Conservation (phyloP, 2,329 filamentous ascomycete genomes). For the Colletotrichum kahawae region DNA sequence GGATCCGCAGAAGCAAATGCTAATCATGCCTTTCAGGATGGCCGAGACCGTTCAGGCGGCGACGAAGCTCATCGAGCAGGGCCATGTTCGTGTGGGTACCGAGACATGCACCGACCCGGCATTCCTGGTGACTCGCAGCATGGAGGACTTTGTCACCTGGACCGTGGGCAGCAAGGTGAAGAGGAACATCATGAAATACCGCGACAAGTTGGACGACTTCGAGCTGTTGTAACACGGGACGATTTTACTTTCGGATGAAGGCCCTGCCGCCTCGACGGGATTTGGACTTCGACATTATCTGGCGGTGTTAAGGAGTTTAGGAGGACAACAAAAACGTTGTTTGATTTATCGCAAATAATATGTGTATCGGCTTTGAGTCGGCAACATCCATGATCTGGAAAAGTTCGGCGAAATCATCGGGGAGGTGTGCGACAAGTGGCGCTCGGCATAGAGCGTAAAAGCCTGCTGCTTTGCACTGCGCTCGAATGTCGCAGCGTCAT, state of each 20-base stretch:
- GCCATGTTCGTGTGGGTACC: slow-evolving; percentile 89
- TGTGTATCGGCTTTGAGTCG: neutral
- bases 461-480: neutral
- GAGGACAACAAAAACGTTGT: neutral
- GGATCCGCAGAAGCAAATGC: neutral
- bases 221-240: slow-evolving; percentile 71
- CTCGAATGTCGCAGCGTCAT: neutral
- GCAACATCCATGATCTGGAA: neutral
- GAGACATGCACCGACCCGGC: slow-evolving; percentile 90
- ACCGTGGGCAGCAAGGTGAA: slow-evolving; percentile 96
- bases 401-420: neutral
- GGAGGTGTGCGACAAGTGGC: neutral
- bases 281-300: slow-evolving; percentile 1
- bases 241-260: slow-evolving; percentile 12
- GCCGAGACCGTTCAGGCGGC: slow-evolving; percentile 87
- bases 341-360: neutral
- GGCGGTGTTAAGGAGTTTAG: slow-evolving; percentile 17
- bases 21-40: slow-evolving; percentile 58
- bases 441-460: neutral
- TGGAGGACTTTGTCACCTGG: slow-evolving; percentile 98
- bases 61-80: slow-evolving; percentile 89
- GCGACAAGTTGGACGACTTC: slow-evolving; percentile 95
- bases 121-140: slow-evolving; percentile 84
- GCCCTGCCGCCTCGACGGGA: slow-evolving; percentile 2
- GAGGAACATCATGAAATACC: slow-evolving; percentile 92